Evolutionary conservation across 108 stramenopile species (phyloP).

Genomic region (Skeletonema potamos): DNA sequence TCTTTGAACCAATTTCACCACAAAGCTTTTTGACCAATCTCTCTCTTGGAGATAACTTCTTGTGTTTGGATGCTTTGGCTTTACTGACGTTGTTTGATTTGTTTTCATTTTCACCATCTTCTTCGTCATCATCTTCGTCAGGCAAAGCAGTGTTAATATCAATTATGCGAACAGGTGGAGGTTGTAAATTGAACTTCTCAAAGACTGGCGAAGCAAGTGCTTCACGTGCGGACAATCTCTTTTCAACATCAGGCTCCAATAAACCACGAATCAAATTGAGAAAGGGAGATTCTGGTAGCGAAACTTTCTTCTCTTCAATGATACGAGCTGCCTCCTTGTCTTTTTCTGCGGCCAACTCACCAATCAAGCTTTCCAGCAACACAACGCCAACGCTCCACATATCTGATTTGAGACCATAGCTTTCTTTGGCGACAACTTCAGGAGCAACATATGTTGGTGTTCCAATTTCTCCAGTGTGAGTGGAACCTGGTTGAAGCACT

Average conservation of each 20-base stretch:
- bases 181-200: conserved; percentile 57
- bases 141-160: conserved; percentile 37
- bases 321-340: conserved; percentile 60
- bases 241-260: conserved; percentile 54
- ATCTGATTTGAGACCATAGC: conserved; percentile 72
- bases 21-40: conserved; percentile 59
- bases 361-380: conserved; percentile 66
- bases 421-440: conserved; percentile 63
- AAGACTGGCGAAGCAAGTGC: conserved; percentile 67
- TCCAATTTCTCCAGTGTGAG: conserved; percentile 74
- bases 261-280: conserved; percentile 69
- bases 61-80: conserved; percentile 31
- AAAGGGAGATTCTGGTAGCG: conserved; percentile 70
- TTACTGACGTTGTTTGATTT: conserved; percentile 28
- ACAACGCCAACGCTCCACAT: conserved; percentile 86
- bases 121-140: conserved; percentile 5
- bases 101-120: conserved; percentile 40
- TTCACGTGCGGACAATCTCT: conserved; percentile 65
- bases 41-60: conserved; percentile 47
- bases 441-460: conserved; percentile 78
- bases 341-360: conserved; percentile 60
- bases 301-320: conserved; percentile 50
- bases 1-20: conserved; percentile 55
- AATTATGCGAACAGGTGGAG: conserved; percentile 38
- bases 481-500: conserved; percentile 45